phyloP scores from a whole-genome alignment of 306 rosid genomes.

The Prunus mira region DNA sequence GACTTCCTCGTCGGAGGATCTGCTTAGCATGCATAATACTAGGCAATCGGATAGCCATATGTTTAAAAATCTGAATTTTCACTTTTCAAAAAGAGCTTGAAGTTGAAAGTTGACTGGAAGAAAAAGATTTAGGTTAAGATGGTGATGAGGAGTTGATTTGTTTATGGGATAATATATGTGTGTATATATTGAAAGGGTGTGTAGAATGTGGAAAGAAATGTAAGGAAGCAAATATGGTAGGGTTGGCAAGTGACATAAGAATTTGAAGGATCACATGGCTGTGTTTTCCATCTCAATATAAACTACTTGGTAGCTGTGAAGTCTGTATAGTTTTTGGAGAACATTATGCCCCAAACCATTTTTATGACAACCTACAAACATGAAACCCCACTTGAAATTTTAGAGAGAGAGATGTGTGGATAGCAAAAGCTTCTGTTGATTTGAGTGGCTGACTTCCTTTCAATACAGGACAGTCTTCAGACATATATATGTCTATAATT shows the following conservation, averaged over 20 bases:
- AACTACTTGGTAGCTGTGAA: background rate
- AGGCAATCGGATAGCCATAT: background rate
- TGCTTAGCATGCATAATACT: too few relatives aligned
- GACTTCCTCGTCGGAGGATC: too few relatives aligned
- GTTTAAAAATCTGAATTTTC: too few relatives aligned
- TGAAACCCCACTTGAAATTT: background rate
- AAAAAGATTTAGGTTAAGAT: background rate
- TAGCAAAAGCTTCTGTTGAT: background rate
- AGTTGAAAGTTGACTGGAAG: background rate
- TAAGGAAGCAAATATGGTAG: background rate
- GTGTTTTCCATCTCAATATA: background rate
- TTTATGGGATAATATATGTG: background rate
- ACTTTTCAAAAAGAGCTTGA: too few relatives aligned
- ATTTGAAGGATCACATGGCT: conserved; percentile 12
- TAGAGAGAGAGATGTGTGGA: background rate
- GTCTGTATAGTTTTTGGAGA: conserved; percentile 1
- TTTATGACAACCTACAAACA: background rate
- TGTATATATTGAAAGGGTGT: background rate
- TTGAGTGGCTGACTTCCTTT: background rate
- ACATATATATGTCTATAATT: background rate
- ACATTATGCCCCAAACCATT: background rate
- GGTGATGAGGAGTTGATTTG: background rate
- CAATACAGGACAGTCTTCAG: background rate
- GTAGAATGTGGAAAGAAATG: background rate
- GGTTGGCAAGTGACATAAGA: background rate